Conservation (phyloP, 2,329 filamentous ascomycete genomes). For the Ophiostoma novo-ulmi region DNA sequence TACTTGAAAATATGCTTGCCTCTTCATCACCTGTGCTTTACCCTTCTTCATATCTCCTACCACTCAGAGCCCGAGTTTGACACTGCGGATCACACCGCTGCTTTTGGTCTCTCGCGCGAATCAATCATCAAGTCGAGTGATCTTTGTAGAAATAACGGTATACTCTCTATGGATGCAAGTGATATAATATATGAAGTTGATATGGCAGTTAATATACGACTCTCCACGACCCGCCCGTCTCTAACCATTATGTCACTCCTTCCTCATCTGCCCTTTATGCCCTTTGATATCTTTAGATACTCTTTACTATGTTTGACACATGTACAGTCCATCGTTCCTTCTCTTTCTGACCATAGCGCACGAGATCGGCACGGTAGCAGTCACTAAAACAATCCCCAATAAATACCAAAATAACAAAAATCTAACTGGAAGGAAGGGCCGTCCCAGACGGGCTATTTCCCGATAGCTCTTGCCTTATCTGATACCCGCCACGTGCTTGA, state of each 20-base stretch:
- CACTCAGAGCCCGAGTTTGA: constrained; percentile 23
- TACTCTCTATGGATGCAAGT: background rate
- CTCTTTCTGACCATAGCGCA: background rate
- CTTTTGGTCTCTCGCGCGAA: constrained; percentile 23
- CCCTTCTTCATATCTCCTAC: background rate
- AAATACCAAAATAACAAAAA: background rate
- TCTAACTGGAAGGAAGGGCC: background rate
- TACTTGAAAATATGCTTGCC: too few species aligned
- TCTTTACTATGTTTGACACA: background rate
- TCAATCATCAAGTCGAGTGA: constrained; percentile 22
- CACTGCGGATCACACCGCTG: constrained; percentile 26
- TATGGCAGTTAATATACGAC: background rate
- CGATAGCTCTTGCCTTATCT: constrained; percentile 1
- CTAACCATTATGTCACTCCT: background rate
- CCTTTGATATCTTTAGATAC: background rate
- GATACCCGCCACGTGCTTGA: background rate
- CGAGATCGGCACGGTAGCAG: background rate
- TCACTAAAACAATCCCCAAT: background rate
- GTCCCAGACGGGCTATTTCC: background rate
- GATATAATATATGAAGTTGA: background rate
- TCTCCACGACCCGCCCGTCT: background rate
- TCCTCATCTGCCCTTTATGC: background rate
- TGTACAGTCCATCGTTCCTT: background rate
- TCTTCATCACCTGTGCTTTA: background rate
- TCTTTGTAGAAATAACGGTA: background rate